A percentile compares a stretch with the other conserved stretches of the same genome.
Conservation (phyloP, 495 filamentous ascomycete species). For the Parmelia sp. region DNA sequence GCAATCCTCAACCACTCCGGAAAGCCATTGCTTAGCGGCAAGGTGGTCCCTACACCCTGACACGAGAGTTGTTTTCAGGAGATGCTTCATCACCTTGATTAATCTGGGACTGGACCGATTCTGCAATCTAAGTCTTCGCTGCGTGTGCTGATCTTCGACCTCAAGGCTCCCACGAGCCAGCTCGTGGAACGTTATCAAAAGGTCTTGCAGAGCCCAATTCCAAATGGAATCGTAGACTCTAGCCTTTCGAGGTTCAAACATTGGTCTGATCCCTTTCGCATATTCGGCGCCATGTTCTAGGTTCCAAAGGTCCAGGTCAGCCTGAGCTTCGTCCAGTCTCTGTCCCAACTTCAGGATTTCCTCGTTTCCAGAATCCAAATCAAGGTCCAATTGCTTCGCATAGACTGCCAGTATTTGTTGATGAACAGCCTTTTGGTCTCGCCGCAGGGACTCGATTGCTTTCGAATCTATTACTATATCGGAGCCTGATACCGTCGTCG, state of each 20-base stretch:
- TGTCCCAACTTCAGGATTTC: no score
- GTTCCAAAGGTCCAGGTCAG: constrained; percentile 91
- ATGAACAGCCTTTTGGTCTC: constrained; percentile 89
- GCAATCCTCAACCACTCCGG: no score
- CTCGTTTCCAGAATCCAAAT: no score
- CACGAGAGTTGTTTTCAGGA: no score
- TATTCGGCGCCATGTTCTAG: constrained; percentile 95
- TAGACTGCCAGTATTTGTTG: constrained; percentile 95
- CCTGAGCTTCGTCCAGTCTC: constrained; percentile 96
- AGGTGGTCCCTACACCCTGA: no score
- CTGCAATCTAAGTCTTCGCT: no score
- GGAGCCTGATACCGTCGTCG: no score
- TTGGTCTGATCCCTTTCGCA: constrained; percentile 85
- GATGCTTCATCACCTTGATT: no score
- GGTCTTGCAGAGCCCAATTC: constrained; percentile 99
- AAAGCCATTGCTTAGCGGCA: no score
- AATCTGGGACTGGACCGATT: no score
- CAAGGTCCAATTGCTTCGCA: constrained; percentile 93
- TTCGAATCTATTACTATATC: constrained; percentile 99
- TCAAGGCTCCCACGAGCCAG: constrained; percentile 93
- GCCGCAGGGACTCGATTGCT: constrained; percentile 91
- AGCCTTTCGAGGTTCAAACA: constrained; percentile 90
- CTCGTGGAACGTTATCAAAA: constrained; percentile 96
- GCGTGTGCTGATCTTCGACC: constrained; percentile 89
- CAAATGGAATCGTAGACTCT: constrained; percentile 96